Evolutionary conservation across 352 stramenopile genomes (phyloP).

Genomic region (Phytophthora europaea): DNA sequence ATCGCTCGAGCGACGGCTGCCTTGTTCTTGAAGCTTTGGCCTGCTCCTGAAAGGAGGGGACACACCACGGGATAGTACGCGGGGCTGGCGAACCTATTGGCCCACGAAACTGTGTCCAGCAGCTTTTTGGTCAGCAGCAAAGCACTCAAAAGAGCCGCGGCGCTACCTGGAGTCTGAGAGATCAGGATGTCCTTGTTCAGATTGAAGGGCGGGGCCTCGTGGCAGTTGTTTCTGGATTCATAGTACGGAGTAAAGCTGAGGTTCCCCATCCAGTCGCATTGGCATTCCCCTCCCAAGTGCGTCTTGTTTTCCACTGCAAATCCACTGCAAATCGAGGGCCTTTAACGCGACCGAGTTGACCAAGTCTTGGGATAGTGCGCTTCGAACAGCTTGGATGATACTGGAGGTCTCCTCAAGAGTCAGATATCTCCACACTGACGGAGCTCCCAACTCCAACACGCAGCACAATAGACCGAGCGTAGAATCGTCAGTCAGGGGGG

Average conservation of each 20-base stretch:
- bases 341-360: background rate
- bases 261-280: slow-evolving; percentile 16
- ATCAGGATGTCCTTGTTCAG: slow-evolving; percentile 3
- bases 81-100: background rate
- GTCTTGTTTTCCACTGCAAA: slow-evolving; percentile 19
- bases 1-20: background rate
- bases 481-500: background rate
- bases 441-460: slow-evolving; percentile 9
- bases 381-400: background rate
- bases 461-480: background rate
- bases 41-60: background rate
- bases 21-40: background rate
- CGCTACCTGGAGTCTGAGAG: background rate
- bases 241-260: background rate
- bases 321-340: background rate
- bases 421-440: slow-evolving; percentile 6
- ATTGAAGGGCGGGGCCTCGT: background rate
- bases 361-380: background rate
- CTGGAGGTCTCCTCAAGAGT: background rate
- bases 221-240: background rate
- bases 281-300: slow-evolving; percentile 8
- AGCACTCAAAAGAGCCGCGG: background rate
- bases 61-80: background rate
- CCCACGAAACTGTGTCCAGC: background rate
- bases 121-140: background rate